Percentiles rank a stretch among this genome's conserved stretches.
Conservation (phyloP, 768 basidiomycete species). For the Obba rivulosa region DNA sequence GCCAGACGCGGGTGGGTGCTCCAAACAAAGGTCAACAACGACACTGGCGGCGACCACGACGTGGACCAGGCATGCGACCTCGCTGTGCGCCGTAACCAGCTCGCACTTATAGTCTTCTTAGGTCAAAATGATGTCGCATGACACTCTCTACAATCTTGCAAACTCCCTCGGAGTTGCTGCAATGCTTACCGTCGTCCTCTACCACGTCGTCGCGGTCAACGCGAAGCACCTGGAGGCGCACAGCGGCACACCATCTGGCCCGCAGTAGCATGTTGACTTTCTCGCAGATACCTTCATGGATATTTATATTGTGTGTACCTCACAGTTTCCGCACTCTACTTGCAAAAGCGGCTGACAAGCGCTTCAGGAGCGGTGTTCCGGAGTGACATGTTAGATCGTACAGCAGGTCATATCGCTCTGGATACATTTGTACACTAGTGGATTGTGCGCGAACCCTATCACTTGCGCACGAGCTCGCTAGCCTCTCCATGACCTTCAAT, state of each 20-base stretch:
- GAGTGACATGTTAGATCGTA: too few species aligned
- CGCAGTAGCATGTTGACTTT: too few species aligned
- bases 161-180: slow-evolving; percentile 80
- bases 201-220: slow-evolving; percentile 89
- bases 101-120: background rate
- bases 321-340: too few species aligned
- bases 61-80: slow-evolving; percentile 7
- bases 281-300: too few species aligned
- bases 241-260: background rate
- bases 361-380: too few species aligned
- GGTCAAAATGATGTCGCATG: slow-evolving; percentile 68
- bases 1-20: background rate
- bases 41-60: slow-evolving; percentile 14
- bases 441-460: too few species aligned
- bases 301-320: too few species aligned
- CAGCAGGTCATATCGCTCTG: too few species aligned
- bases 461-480: too few species aligned
- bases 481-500: too few species aligned
- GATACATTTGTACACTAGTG: too few species aligned
- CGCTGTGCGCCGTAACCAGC: background rate
- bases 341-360: too few species aligned
- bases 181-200: slow-evolving; percentile 83
- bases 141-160: slow-evolving; percentile 75
- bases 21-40: slow-evolving; percentile 15
- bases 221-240: slow-evolving; percentile 40